Evolutionary conservation across 2,329 filamentous ascomycete genomes (phyloP), one percentile per base, ranked within the genome.

Genomic region (Seiridium unicorne): DNA sequence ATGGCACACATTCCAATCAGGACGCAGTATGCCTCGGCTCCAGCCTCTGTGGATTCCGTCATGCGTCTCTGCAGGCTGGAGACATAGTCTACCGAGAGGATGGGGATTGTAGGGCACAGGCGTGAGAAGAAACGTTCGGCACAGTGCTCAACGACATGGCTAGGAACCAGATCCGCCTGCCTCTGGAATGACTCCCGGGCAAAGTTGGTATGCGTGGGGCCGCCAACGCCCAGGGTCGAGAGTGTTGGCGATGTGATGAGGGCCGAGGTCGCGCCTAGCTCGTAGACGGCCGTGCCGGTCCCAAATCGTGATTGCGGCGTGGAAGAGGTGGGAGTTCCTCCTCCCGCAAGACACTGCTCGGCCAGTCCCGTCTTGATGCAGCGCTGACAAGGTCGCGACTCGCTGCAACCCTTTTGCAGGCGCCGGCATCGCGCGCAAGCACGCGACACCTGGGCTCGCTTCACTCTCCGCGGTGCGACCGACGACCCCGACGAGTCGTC

Each of bases 401-500:
- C 77, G 66, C 74, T 79, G 64, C 78, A 80, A 1, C 77, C 77
- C 38, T 78, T 72, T 36, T 78, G 75, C 10, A 79, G 69, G 18
- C 68, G 70, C 62, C 77, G 77, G 68, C 78, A 81, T 31, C 78
- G 70, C 36, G 73, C 71, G 58, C 78, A 80, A 6, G 78, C 78
- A 35, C 75, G 69, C 7, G 78, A 75, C 6, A 80, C 78, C 61
- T 79, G 77, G 26, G 70, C 67, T 31, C 77, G 70, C 64, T 79
- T 79, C 34, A 61, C 63, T 53, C 61, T 42, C 48, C 54, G 55
- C 40, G 48, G 18, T 38, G 57, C 57, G 36, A 36, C 48, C 9
- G 55, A 13, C 35, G 8, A 13, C 42, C 35, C 34, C 31, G 42
- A 57, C 11, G 54, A 13, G 5, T 49, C 34, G n/a, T 38, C 46